Evolutionary conservation across 176 grass and related monocot species (phyloP).

Genomic region (Thinopyrum elongatum): DNA sequence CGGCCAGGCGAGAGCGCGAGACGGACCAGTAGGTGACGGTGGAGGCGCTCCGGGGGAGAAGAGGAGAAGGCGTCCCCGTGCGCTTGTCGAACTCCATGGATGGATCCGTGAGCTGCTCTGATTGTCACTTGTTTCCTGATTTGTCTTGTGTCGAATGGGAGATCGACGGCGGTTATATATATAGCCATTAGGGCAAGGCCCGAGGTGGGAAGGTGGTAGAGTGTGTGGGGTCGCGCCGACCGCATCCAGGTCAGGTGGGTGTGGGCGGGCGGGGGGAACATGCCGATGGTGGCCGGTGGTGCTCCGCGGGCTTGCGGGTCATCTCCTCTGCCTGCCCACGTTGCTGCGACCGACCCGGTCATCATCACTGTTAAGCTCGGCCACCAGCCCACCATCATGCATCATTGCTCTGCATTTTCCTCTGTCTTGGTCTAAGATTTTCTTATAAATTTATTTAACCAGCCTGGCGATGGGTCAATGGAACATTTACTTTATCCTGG

Average conservation of each 20-base stretch:
- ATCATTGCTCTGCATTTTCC: no score
- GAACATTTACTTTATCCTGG: neutral
- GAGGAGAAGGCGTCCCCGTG: neutral
- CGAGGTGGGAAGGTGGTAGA: neutral
- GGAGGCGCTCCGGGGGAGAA: conserved; percentile 23
- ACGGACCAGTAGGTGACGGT: conserved; percentile 49
- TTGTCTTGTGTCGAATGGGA: neutral
- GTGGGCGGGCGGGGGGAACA: no score
- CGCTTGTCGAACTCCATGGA: neutral
- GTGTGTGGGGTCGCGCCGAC: no score
- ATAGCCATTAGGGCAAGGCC: neutral
- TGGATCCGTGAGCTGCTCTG: neutral
- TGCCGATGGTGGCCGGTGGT: no score
- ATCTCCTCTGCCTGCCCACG: neutral
- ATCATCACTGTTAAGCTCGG: neutral
- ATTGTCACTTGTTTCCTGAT: neutral
- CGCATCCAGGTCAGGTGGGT: no score
- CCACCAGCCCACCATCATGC: neutral
- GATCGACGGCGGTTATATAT: neutral
- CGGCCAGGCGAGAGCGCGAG: neutral
- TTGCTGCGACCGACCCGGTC: neutral
- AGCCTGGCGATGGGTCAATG: neutral
- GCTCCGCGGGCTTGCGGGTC: neutral
- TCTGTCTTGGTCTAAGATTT: no score
- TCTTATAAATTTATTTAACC: neutral